Base-by-base conservation (phyloP, 768 basidiomycete species). In the Amanita phalloides region DNA sequence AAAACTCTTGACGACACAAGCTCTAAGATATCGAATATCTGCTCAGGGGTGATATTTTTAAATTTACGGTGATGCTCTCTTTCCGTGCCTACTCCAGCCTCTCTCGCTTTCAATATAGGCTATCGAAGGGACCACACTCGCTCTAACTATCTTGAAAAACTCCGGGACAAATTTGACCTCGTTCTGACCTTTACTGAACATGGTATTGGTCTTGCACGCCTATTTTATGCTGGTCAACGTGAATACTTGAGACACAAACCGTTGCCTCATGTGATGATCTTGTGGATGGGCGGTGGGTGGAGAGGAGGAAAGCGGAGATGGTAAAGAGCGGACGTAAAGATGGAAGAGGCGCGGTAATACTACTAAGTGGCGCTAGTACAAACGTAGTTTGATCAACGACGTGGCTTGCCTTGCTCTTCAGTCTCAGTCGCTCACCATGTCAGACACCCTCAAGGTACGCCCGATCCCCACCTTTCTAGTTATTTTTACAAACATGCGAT, bases 211-310 rank as follows among this genome's bases (percentile, higher is more conserved):
- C 7, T 46, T 25, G 42, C 21, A 30, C 36, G n/a, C 25, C 8
- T 41, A 11, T 35, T 17, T 51, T 55, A 28, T 35, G 38, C 3
- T 21, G 10, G 17, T 14, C 41, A 32, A 20, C 10, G 45, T 56
- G 17, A 17, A 17, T 17, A 17, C 71, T 94, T 47, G 91, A 94
- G 64, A 82, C 80, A 0, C 89, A 92, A 56, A 92, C 91, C 5
- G 86, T 94, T 55, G 65, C 72, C 1, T 90, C 88, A 13, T 93
- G 91, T 61, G 88, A 88, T 8, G 82, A 86, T 93, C 68, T 82
- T 83, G 3, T 94, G 90, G 86, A 84, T 93, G 45, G 90, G 17
- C 17, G 17, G 17, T 17, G 17, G 17, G 17, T 17, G 17, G 17
- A 17, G 17, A 17, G 17, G 17, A 17, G 17, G 17, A 17, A 17